Base-by-base conservation (phyloP, 2,329 filamentous ascomycete species). In the Hymenotorrendiella dingleyae region DNA sequence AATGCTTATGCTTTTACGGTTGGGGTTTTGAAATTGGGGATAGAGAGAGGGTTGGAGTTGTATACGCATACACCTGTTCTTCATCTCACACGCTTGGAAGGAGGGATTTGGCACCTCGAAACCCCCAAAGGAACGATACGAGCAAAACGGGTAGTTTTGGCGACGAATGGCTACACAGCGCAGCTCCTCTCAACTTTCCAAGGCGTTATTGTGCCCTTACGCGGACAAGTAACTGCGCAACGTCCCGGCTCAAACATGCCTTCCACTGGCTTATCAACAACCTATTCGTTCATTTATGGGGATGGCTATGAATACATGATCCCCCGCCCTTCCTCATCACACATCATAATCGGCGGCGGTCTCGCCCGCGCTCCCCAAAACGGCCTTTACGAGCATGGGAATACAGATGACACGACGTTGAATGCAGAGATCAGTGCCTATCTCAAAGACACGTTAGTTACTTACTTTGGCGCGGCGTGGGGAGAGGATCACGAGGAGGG, bases 301-400 rank as follows among this genome's bases (percentile, higher is more conserved):
- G 62, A 65, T 19, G 77, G 80, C 0, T 84, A 80, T 54, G 82
- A 85, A 47, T 86, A 85, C 59, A 77, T 85, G 69, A 74, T 84
- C 7, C 69, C 74, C 2, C 68, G 76, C 1, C 72, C 72, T 0
- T 60, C 65, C n/a, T 68, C 68, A 0, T 65, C 68, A 3, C 62
- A 66, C 47, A 56, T 66, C 14, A 45, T 66, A 3, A 55, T 57
- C 2, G 54, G 54, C 4, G 60, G 60, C 1, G 50, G 54, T 2
- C 26, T 51, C 1, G 48, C 48, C n/a, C 47, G 48, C 22, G 42
- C 49, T 1, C 29, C 36, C 8, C 28, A 46, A 9, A 54, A 58
- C 36, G 75, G 74, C 0, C 50, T 54, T 30, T 23, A 45, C 27
- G 46, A 61, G 41, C 48, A 51, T 46, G 42, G 60, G 12, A 73